A percentile compares a stretch with the other conserved stretches of the same genome.
These are phyloP conservation scores for Salix suchowensis DNA, from an alignment of 345 rosid genomes.

Conservation along the genomic window DNA sequence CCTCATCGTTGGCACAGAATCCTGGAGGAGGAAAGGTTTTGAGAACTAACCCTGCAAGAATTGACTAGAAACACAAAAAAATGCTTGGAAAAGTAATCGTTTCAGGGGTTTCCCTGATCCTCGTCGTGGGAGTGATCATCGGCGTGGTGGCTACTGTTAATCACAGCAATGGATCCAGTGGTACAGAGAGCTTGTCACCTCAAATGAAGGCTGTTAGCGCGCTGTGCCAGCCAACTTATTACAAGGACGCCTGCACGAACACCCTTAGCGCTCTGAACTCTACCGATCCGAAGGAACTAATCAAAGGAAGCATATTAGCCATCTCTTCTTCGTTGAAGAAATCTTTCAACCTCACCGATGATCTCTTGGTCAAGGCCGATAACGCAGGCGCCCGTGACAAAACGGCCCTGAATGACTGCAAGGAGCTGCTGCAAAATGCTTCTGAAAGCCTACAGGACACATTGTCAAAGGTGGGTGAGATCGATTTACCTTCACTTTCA, in stretches of 20 bases:
- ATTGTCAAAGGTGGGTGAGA: not conserved
- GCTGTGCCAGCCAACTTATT: conserved; percentile 22
- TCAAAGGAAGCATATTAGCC: conserved; percentile 22
- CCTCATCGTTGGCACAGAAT: not conserved
- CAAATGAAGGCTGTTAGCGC: conserved; percentile 27
- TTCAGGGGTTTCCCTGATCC: conserved; percentile 26
- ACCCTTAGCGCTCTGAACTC: conserved; percentile 9
- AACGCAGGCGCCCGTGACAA: not conserved
- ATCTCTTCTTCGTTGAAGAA: conserved; percentile 5
- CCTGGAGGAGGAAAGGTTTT: not conserved
- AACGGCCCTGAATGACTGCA: conserved; percentile 21
- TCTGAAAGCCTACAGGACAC: conserved; percentile 14
- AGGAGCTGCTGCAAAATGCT: conserved; percentile 16
- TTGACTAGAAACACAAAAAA: not conserved
- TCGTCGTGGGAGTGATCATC: conserved; percentile 19
- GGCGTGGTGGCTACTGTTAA: conserved; percentile 13
- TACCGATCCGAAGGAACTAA: conserved; percentile 22
- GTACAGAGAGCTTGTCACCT: not conserved
- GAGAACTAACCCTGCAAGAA: not conserved
- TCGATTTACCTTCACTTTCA: not conserved
- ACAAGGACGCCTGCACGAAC: conserved; percentile 22
- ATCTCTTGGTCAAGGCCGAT: conserved; percentile 6
- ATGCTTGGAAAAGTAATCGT: conserved; percentile 19
- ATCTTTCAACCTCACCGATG: conserved; percentile 16
- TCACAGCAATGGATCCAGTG: not conserved